phyloP scores from a whole-genome alignment of 2,329 filamentous ascomycete genomes.

The Colletotrichum sojae region DNA sequence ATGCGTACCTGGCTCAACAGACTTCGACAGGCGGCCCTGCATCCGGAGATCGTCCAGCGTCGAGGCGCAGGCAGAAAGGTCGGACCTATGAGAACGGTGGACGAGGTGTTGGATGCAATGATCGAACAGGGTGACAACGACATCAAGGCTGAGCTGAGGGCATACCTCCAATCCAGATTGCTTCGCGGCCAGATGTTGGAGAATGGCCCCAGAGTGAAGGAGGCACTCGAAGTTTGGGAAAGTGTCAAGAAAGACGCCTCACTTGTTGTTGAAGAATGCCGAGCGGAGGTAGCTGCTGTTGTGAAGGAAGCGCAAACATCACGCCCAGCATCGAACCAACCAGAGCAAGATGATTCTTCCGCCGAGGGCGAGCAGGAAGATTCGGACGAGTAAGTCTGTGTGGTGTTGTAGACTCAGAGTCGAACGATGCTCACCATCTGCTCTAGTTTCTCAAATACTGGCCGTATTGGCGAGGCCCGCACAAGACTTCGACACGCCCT shows the following conservation, averaged over 20 bases:
- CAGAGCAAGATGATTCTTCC: neutral
- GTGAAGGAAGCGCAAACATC: constrained; percentile 46
- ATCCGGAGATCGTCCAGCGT: constrained; percentile 81
- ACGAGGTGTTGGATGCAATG: constrained; percentile 92
- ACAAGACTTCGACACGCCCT: constrained; percentile 79
- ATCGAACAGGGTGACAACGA: constrained; percentile 83
- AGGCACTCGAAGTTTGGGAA: constrained; percentile 80
- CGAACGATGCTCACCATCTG: constrained; percentile 82
- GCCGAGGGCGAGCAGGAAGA: constrained; percentile 53
- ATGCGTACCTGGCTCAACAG: constrained; percentile 87
- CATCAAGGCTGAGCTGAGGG: constrained; percentile 78
- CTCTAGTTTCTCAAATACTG: constrained; percentile 53
- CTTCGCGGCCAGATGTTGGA: constrained; percentile 84
- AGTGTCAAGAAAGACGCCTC: constrained; percentile 65
- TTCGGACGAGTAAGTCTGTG: constrained; percentile 55
- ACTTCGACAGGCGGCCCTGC: constrained; percentile 86
- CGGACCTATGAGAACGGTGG: constrained; percentile 82
- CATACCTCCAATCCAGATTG: constrained; percentile 74
- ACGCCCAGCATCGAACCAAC: neutral
- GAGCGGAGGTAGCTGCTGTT: constrained; percentile 71
- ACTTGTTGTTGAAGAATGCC: constrained; percentile 73
- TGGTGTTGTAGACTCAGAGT: constrained; percentile 50
- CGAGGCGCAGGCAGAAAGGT: constrained; percentile 73
- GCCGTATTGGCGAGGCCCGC: constrained; percentile 70
- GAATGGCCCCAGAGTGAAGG: constrained; percentile 76